These are phyloP conservation scores for Galerina marginata DNA, from an alignment of 768 basidiomycete species.

Conservation along the genomic window DNA sequence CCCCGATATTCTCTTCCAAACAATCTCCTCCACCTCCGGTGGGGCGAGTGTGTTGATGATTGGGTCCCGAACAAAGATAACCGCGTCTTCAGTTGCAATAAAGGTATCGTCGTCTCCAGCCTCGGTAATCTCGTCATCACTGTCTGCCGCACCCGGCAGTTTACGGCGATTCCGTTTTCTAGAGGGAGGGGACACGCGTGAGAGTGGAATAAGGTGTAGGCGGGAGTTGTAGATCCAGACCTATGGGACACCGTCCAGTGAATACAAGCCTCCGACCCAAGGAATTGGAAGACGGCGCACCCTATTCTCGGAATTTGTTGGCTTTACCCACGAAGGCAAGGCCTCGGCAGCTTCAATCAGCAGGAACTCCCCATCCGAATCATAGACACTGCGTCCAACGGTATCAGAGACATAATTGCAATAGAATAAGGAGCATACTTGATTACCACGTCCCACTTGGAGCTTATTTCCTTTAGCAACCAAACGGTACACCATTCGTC, in stretches of 20 bases:
- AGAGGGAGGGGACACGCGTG: conserved; percentile 69
- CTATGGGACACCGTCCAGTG: conserved; percentile 48
- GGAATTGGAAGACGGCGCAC: conserved; percentile 55
- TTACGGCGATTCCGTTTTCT: conserved; percentile 56
- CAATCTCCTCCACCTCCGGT: conserved; percentile 59
- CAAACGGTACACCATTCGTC: conserved; percentile 98
- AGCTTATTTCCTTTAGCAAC: conserved; percentile 79
- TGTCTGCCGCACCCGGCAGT: conserved; percentile 43
- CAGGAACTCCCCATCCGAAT: conserved; percentile 95
- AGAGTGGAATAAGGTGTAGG: conserved; percentile 87
- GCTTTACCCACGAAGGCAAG: conserved; percentile 90
- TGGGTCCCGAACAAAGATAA: conserved; percentile 63
- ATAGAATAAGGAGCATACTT: conserved; percentile 54
- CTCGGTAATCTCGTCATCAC: conserved; percentile 55
- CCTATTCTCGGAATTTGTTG: conserved; percentile 90
- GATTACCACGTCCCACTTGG: conserved; percentile 80
- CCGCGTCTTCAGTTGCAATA: conserved; percentile 64
- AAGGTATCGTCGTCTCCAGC: conserved; percentile 54
- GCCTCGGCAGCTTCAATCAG: conserved; percentile 95
- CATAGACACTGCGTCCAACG: conserved; percentile 58
- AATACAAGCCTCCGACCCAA: conserved; percentile 40
- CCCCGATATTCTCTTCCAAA: conserved; percentile 77
- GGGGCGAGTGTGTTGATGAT: conserved; percentile 64
- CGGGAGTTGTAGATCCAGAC: conserved; percentile 89
- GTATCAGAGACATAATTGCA: not conserved